These are phyloP conservation scores for Omphalotus guepiniiformis DNA, from an alignment of 768 basidiomycete genomes.

Conservation along the genomic window DNA sequence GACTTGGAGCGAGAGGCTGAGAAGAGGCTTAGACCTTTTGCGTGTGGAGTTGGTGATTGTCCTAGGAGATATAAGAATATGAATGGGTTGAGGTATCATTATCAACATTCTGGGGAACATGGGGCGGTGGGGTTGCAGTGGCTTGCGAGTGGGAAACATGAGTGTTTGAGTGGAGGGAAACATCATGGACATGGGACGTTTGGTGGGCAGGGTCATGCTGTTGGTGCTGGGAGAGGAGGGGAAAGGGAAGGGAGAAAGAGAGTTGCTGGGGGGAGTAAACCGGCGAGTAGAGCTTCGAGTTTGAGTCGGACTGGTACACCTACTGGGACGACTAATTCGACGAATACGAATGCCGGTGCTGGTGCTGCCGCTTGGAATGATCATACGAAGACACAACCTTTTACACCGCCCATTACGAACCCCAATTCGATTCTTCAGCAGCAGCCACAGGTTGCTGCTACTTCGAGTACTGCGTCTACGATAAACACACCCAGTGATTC, in stretches of 20 bases:
- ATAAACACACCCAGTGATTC: no score
- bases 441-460: no score
- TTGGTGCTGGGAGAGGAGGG: no score
- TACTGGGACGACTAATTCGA: not conserved
- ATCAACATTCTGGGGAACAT: conserved; percentile 94
- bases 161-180: conserved; percentile 31
- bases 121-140: conserved; percentile 84
- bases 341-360: no score
- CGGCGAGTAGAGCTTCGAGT: conserved; percentile 4
- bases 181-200: not conserved
- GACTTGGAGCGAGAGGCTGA: conserved; percentile 85
- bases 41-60: conserved; percentile 85
- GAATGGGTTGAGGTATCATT: conserved; percentile 96
- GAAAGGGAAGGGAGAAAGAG: conserved; percentile 7
- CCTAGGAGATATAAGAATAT: conserved; percentile 95
- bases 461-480: no score
- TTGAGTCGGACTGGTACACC: conserved; percentile 7
- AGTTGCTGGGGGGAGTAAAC: conserved; percentile 3
- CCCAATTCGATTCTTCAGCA: no score
- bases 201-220: not conserved
- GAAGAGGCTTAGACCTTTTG: conserved; percentile 75
- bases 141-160: conserved; percentile 71
- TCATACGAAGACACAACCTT: no score
- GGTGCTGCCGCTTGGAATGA: no score
- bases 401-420: no score